Percentiles rank a stretch among this genome's conserved stretches.
These are phyloP conservation scores for Aspergillus bridgeri DNA, from an alignment of 495 filamentous ascomycete genomes.

Conservation along the genomic window DNA sequence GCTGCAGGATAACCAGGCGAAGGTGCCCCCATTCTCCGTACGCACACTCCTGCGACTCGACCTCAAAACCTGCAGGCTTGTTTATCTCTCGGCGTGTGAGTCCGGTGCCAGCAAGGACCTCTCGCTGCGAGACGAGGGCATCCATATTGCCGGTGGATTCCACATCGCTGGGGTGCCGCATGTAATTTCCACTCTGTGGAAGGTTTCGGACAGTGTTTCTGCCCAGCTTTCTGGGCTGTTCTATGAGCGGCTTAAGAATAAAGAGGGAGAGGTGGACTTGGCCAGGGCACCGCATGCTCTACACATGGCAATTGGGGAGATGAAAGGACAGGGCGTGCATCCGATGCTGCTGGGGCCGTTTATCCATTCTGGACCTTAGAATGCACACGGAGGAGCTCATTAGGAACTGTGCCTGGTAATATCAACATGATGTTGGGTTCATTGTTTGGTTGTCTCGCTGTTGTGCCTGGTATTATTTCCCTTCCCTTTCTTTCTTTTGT, in stretches of 20 bases:
- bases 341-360: constrained; percentile 6
- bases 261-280: neutral
- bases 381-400: too few relatives aligned
- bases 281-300: constrained; percentile 2
- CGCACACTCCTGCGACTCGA: constrained; percentile 10
- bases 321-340: constrained; percentile 3
- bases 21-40: constrained; percentile 12
- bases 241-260: neutral
- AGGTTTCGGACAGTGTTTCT: constrained; percentile 4
- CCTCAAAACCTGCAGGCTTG: constrained; percentile 14
- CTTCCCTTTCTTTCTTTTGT: too few relatives aligned
- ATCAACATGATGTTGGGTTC: too few relatives aligned
- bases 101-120: constrained; percentile 16
- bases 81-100: constrained; percentile 21
- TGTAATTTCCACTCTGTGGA: constrained; percentile 18
- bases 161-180: constrained; percentile 23
- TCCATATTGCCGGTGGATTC: constrained; percentile 20
- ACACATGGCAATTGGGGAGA: neutral
- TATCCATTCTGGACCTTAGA: neutral
- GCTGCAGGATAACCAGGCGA: constrained; percentile 11
- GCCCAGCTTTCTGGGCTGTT: constrained; percentile 2
- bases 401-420: too few relatives aligned
- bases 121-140: constrained; percentile 16
- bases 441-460: too few relatives aligned
- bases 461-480: too few relatives aligned